Conservation (phyloP, 371 early-diverging fungal genomes). For the Chytridiales sp. region DNA sequence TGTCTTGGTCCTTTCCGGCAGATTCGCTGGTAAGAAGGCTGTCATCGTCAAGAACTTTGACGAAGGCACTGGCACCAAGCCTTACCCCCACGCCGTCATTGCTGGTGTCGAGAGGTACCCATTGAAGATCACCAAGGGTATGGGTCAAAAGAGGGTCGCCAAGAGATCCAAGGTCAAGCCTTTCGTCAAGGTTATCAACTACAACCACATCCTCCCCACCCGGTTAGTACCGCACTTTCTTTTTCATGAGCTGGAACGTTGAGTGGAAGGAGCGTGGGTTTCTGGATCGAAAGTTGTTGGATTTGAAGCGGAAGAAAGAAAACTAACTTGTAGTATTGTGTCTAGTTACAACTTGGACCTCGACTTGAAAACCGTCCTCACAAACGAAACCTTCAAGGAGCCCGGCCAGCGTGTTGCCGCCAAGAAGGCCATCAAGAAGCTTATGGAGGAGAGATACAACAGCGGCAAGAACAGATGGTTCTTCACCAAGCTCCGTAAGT, state of each 20-base stretch:
- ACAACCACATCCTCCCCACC: constrained; percentile 99
- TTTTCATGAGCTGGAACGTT: not conserved
- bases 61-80: constrained; percentile 73
- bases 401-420: constrained; percentile 86
- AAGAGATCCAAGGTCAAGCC: constrained; percentile 96
- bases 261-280: constrained; percentile 3
- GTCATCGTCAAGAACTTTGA: constrained; percentile 93
- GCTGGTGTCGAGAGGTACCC: constrained; percentile 97
- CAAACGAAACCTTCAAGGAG: constrained; percentile 89
- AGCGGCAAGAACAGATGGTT: constrained; percentile 99
- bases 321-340: constrained; percentile 1
- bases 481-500: constrained; percentile 91
- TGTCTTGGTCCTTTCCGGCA: constrained; percentile 95
- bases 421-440: constrained; percentile 92
- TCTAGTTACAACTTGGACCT: constrained; percentile 54
- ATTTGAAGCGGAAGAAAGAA: not conserved
- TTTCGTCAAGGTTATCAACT: constrained; percentile 98
- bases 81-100: constrained; percentile 96
- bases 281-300: not conserved
- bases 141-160: constrained; percentile 92
- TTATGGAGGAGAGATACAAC: constrained; percentile 93
- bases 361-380: constrained; percentile 80
- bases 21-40: constrained; percentile 98
- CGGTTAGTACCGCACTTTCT: too few species aligned
- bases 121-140: constrained; percentile 90